Evolutionary conservation across 1,139 yeast species (phyloP), one percentile per base, ranked within the genome.

Genomic region (Yamadazyma taylorii): DNA sequence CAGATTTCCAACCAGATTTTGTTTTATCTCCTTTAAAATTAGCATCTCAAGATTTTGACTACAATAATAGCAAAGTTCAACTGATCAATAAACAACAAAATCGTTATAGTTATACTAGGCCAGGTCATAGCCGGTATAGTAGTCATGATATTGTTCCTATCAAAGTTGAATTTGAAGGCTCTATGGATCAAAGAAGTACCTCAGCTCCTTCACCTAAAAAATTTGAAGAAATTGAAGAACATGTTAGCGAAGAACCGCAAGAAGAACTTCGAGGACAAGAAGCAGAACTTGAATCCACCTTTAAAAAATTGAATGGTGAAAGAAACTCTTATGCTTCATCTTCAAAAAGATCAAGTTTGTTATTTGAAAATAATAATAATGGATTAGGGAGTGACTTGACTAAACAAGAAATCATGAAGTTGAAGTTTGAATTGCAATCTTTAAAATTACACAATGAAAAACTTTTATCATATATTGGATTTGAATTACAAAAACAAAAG

Each of bases 401-500:
- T 24, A 60, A 67, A 33, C 79, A 76, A 51, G 81, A 77, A 44
- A 62, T 75, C 41, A 73, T 69, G 55, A 74, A 71, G 48, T 60
- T 76, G 45, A 69, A 70, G 47, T 78, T 78, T 54, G 81, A 77
- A 53, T 59, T 77, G 35, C 78, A 72, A 51, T 75, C 80, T 10
- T 59, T 78, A 42, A 69, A 71, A 46, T 55, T 77, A 37, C 81
- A 78, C 48, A 76, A 76, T 52, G 82, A 78, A 42, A 77, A 78
- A 51, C 60, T 78, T 26, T 58, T 75, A 38, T 73, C 80, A 17
- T 78, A 75, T 49, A 78, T 78, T 52, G 81, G 82, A 21, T 78
- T 75, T 48, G 75, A 76, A 45, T 57, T 75, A 39, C 82, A 78
- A 46, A 70, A 73, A 41, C 73, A 70, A 45, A 69, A 68, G 58